phyloP scores from a whole-genome alignment of 2,329 filamentous ascomycete species.

The Alternaria consortialis region DNA sequence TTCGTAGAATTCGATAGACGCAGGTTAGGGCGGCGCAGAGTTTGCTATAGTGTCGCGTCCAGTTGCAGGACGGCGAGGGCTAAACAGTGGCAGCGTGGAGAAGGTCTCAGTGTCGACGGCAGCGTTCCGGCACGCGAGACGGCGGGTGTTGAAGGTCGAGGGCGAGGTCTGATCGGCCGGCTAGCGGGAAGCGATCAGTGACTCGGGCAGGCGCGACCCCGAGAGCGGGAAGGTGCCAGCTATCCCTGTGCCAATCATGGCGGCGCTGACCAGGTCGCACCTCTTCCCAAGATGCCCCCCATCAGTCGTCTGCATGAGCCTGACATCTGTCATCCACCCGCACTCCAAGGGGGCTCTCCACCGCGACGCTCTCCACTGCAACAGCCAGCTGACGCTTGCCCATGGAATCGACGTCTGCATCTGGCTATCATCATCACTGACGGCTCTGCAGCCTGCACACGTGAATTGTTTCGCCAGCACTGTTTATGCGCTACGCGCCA shows the following conservation, averaged over 20 bases:
- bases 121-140: constrained; percentile 16
- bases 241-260: constrained; percentile 46
- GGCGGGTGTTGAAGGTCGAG: constrained; percentile 24
- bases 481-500: background rate
- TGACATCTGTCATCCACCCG: constrained; percentile 42
- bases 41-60: constrained; percentile 4
- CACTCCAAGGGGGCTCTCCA: constrained; percentile 20
- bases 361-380: background rate
- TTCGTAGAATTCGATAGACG: constrained; percentile 3
- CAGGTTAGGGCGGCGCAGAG: constrained; percentile 7
- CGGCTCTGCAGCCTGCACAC: background rate
- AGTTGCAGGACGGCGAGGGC: background rate
- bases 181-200: constrained; percentile 35
- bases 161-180: constrained; percentile 46
- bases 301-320: constrained; percentile 23
- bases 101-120: background rate
- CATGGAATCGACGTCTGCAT: background rate
- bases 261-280: constrained; percentile 27
- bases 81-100: constrained; percentile 6
- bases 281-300: constrained; percentile 37
- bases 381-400: background rate
- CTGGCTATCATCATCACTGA: background rate
- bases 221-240: constrained; percentile 28
- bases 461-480: background rate
- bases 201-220: constrained; percentile 30